phyloP scores from a whole-genome alignment of 176 grass and related monocot genomes.

The Urochloa ruziziensis region DNA sequence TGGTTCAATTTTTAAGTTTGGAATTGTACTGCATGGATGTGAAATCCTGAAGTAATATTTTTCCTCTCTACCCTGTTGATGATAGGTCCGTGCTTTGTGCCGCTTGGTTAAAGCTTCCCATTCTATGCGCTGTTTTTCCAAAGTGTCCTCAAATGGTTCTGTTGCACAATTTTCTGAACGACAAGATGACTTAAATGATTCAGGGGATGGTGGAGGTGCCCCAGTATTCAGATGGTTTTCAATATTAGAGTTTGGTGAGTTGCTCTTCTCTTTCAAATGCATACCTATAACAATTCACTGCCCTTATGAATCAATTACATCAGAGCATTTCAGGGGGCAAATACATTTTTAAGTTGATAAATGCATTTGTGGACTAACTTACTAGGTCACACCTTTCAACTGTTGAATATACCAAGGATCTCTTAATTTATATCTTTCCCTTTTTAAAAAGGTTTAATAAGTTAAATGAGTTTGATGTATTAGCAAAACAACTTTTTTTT shows the following conservation, averaged over 20 bases:
- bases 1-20: neutral
- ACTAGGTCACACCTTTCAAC: neutral
- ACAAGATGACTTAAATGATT: slow-evolving; percentile 67
- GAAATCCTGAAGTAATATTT: neutral
- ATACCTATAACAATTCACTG: neutral
- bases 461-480: slow-evolving; percentile 11
- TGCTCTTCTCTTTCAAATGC: neutral
- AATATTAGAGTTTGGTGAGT: slow-evolving; percentile 63
- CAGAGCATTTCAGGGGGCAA: too few relatives aligned
- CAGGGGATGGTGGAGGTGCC: slow-evolving; percentile 74
- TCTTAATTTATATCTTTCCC: neutral
- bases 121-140: slow-evolving; percentile 66
- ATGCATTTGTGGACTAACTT: slow-evolving; percentile 11
- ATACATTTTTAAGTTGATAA: too few relatives aligned
- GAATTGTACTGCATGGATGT: neutral
- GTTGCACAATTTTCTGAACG: slow-evolving; percentile 51
- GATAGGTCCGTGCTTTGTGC: slow-evolving; percentile 53
- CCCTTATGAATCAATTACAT: too few relatives aligned
- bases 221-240: slow-evolving; percentile 63
- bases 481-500: neutral
- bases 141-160: slow-evolving; percentile 37
- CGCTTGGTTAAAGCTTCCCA: slow-evolving; percentile 71
- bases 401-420: neutral
- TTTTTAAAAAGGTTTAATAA: neutral
- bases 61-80: slow-evolving; percentile 21